These are phyloP conservation scores for Juglanconis juglandina DNA, from an alignment of 2,329 filamentous ascomycete genomes.

Conservation along the genomic window DNA sequence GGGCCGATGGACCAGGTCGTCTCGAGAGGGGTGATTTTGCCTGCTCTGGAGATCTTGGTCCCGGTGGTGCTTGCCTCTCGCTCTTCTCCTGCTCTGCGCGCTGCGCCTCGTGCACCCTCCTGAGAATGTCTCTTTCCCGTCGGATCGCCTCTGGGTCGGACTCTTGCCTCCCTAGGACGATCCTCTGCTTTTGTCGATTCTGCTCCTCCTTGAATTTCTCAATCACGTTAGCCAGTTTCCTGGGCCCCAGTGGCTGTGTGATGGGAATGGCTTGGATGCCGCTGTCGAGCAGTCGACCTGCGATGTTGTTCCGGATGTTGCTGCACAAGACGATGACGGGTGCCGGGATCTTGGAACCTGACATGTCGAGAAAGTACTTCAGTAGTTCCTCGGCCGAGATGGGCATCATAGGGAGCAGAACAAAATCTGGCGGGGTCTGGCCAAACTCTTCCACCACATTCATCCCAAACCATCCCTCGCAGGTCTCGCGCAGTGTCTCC, in stretches of 20 bases:
- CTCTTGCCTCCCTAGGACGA: conserved; percentile 10
- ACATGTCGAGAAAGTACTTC: not conserved
- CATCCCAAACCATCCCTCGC: conserved; percentile 34
- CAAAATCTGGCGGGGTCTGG: not conserved
- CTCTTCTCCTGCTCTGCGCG: not conserved
- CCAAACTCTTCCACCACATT: conserved; percentile 22
- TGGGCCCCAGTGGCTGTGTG: conserved; percentile 9
- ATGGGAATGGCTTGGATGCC: conserved; percentile 11
- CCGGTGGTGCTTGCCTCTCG: not conserved
- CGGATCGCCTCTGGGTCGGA: conserved; percentile 13
- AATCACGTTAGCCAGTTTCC: conserved; percentile 9
- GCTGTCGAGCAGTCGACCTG: not conserved
- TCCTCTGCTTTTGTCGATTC: not conserved
- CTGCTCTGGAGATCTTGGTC: not conserved
- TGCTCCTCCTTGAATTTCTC: not conserved
- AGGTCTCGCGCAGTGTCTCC: conserved; percentile 27
- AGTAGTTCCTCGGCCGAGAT: conserved; percentile 19
- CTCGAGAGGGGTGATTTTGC: not conserved
- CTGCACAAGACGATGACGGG: conserved; percentile 5
- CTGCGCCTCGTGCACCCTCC: not conserved
- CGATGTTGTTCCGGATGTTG: conserved; percentile 8
- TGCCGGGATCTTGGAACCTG: not conserved
- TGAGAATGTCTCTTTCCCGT: conserved; percentile 9
- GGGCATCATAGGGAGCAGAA: conserved; percentile 16
- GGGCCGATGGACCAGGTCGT: not conserved